Base-by-base conservation (phyloP, 1,139 yeast genomes). In the Nadsonia commutata region DNA sequence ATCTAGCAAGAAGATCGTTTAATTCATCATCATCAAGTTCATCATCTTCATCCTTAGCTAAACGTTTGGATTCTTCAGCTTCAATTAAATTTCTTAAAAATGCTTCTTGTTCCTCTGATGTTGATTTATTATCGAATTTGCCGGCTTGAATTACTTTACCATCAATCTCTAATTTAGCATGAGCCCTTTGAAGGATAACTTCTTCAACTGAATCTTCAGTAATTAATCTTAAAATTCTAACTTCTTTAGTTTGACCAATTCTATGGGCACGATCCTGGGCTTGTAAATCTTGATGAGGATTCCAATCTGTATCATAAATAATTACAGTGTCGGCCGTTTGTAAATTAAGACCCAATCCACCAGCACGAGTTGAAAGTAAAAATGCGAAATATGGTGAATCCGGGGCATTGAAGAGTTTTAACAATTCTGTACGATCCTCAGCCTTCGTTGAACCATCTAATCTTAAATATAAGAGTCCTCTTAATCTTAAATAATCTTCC, bases 101-200 rank as follows among this genome's bases (percentile, higher is more conserved):
- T 18, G 90, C 96, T 59, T 90, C 98, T 62, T 90, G 97, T 63
- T 90, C 98, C 60, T 88, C 97, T 5, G 95, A 76, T 1, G 97
- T 90, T 2, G 95, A 84, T 63, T 90, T 90, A 62, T 90, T 88
- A 65, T 90, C 97, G 57, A 90, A 90, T 62, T 90, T 90, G 71
- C 98, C 98, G 3, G 98, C 98, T 62, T 90, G 98, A 62, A 90
- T 90, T 53, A 90, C 98, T 60, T 90, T 90, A 44, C 97, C 97
- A 62, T 90, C 98, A 57, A 90, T 88, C 56, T 90, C 97, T 52
- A 90, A 71, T 62, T 90, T 90, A 52, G 83, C 86, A 59, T 83
- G 88, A 1, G 98, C 98, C 54, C 95, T 76, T 61, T 88, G 95
- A 49, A 90, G 70, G 56, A 90, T 88, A 49, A 82, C 83, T 61